phyloP scores from a whole-genome alignment of 306 rosid species.

The Quercus mongolica region DNA sequence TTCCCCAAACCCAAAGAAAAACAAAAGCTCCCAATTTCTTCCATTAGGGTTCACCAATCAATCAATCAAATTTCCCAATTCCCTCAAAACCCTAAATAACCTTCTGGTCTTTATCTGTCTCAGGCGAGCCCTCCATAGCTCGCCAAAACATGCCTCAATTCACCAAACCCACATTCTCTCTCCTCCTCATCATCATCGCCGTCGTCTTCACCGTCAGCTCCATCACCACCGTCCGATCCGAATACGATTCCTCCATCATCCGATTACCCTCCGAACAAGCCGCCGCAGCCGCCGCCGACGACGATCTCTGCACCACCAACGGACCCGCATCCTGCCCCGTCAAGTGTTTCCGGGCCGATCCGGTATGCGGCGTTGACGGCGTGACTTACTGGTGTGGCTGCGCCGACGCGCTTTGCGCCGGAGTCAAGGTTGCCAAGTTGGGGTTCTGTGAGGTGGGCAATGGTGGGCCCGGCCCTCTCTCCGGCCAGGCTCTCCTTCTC shows the following conservation, averaged over 20 bases:
- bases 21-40: no score
- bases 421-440: conserved; percentile 51
- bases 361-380: conserved; percentile 86
- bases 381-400: conserved; percentile 96
- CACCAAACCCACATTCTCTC: conserved; percentile 17
- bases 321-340: conserved; percentile 54
- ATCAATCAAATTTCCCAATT: no score
- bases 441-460: conserved; percentile 84
- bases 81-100: neutral
- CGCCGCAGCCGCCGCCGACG: neutral
- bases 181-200: conserved; percentile 6
- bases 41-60: no score
- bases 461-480: conserved; percentile 64
- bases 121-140: conserved; percentile 34
- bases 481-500: conserved; percentile 83
- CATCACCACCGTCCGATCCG: conserved; percentile 32
- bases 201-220: conserved; percentile 22
- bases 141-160: conserved; percentile 37
- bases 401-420: conserved; percentile 75
- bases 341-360: conserved; percentile 73
- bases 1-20: no score
- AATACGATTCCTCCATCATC: conserved; percentile 18
- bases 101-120: neutral
- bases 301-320: conserved; percentile 32
- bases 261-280: conserved; percentile 43